Base-by-base conservation (phyloP, 192 early-diverging fungal species). In the Podila epigama region DNA sequence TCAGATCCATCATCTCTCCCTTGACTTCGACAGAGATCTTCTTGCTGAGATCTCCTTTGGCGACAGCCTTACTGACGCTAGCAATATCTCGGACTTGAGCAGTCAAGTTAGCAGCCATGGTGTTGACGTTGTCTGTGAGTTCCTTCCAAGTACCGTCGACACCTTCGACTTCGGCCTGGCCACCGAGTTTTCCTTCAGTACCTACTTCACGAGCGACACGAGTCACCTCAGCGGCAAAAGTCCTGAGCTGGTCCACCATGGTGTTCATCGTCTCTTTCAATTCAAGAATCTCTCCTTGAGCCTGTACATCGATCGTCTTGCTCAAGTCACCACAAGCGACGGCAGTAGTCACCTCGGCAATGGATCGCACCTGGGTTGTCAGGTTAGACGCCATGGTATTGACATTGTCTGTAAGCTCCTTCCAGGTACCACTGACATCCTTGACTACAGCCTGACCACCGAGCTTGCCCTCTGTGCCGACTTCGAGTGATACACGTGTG, bases 41-140 rank as follows among this genome's bases (percentile, higher is more conserved):
- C 20, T 82, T 60, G 32, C 63, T 75, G 57, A 89, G 59, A 66
- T 92, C 87, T 31, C 90, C 90, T 0, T 67, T 77, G 1, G 90
- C 86, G 28, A 92, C 84, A 5, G 89, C 88, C 53, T 86, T 87
- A 16, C 87, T 89, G 29, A 92, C 90, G 10, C 61, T 72, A 4
- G 90, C 89, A 66, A 92, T 92, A 51, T 87, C 84, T n/a, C 90
- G 75, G 2, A 92, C 87, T 60, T 92, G 90, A 0, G 85, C 75
- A 2, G 90, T 91, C 37, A 91, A 32, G 57, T 91, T 91, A n/a
- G 80, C 61, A 0, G 90, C 90, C 90, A 91, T 89, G 9, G 60
- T 69, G 75, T 91, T 91, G 63, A 91, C 90, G 44, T 89, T 91
- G 37, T 89, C 84, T 0, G 90, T 91, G 0, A 91, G 80, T 31